These are phyloP conservation scores for Botryotinia narcissicola DNA, from an alignment of 2,329 filamentous ascomycete genomes.

Conservation along the genomic window DNA sequence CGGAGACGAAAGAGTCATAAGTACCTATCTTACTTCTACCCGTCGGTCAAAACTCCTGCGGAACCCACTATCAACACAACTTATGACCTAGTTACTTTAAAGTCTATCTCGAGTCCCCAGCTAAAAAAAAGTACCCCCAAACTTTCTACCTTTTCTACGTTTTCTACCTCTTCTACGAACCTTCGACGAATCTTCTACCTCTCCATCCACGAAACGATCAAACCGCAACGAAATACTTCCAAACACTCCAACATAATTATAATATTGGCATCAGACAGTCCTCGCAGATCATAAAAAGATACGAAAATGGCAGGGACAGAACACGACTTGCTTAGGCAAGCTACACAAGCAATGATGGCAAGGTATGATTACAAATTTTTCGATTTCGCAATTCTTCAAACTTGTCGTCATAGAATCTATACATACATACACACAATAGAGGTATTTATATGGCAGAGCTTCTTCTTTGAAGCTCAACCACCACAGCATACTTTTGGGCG, in stretches of 20 bases:
- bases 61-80: neutral
- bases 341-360: slow-evolving; percentile 40
- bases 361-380: slow-evolving; percentile 34
- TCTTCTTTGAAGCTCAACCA: neutral
- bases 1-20: neutral
- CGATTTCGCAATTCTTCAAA: slow-evolving; percentile 22
- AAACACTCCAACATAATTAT: neutral
- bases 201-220: neutral
- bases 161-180: neutral
- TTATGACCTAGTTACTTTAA: neutral
- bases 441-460: neutral
- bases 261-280: neutral
- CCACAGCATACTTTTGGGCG: neutral
- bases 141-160: neutral
- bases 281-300: slow-evolving; percentile 9
- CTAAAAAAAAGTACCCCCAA: neutral
- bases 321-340: slow-evolving; percentile 39
- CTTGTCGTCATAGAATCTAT: neutral
- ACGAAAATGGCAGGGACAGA: slow-evolving; percentile 35
- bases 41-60: slow-evolving; percentile 5
- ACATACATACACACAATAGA: neutral
- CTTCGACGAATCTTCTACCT: neutral
- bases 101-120: neutral
- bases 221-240: neutral
- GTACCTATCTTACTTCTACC: neutral